phyloP scores from a whole-genome alignment of 495 filamentous ascomycete species.

The Aspergillus baeticus region DNA sequence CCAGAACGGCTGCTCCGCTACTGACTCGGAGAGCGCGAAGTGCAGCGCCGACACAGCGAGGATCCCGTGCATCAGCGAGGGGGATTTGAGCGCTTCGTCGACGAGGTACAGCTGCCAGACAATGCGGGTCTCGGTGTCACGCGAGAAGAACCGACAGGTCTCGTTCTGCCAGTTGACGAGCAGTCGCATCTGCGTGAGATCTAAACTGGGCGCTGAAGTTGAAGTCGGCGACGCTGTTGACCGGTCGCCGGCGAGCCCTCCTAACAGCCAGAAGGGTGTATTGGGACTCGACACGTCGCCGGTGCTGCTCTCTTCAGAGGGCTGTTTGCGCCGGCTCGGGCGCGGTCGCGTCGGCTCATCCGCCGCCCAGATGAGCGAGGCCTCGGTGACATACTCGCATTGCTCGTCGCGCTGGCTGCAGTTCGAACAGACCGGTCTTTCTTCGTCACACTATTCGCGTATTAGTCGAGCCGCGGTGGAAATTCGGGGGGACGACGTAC shows the following conservation, averaged over 20 bases:
- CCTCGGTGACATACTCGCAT: slow-evolving; percentile 21
- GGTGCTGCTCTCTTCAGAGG: neutral
- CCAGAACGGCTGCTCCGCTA: slow-evolving; percentile 15
- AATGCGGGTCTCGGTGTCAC: slow-evolving; percentile 20
- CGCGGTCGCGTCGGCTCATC: neutral
- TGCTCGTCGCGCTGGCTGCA: slow-evolving; percentile 19
- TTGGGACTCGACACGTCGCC: neutral
- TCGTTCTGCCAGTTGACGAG: slow-evolving; percentile 24
- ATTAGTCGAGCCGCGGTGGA: too few species aligned
- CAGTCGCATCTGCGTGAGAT: slow-evolving; percentile 23
- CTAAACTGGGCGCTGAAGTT: neutral
- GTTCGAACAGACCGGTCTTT: slow-evolving; percentile 19
- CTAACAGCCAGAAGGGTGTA: slow-evolving; percentile 5
- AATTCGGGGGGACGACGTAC: slow-evolving; percentile 6
- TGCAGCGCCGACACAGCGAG: slow-evolving; percentile 38
- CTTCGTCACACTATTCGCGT: slow-evolving; percentile 34
- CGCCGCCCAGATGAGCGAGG: slow-evolving; percentile 19
- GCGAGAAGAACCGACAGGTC: slow-evolving; percentile 21
- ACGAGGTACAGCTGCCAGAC: slow-evolving; percentile 34
- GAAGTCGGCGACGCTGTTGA: neutral
- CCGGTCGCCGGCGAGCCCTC: neutral
- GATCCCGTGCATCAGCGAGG: slow-evolving; percentile 36
- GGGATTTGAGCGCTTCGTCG: slow-evolving; percentile 31
- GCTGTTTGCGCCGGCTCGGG: neutral
- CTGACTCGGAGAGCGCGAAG: slow-evolving; percentile 21